Evolutionary conservation across 306 rosid species (phyloP).

Genomic region (Inga laurina): DNA sequence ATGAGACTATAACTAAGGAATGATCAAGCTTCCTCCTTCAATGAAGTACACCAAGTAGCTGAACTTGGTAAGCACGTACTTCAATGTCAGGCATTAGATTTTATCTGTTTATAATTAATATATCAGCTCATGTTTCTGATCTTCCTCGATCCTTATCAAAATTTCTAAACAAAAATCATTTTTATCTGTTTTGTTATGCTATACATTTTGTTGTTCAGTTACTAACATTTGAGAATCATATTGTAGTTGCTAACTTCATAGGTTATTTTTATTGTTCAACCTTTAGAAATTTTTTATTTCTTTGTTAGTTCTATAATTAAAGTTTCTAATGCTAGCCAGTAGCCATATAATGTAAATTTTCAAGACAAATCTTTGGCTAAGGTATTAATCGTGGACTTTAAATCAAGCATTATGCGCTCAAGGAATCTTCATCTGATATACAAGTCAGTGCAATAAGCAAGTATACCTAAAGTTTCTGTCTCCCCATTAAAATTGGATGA

Average conservation of each 20-base stretch:
- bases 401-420: constrained; percentile 37
- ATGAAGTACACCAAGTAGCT: neutral
- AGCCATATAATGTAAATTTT: constrained; percentile 57
- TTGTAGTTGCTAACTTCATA: neutral
- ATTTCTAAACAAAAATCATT: too few species aligned
- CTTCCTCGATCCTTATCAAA: too few species aligned
- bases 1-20: neutral
- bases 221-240: neutral
- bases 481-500: constrained; percentile 77
- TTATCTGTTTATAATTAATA: too few species aligned
- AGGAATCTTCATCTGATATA: constrained; percentile 54
- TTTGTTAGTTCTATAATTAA: constrained; percentile 16
- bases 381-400: constrained; percentile 47
- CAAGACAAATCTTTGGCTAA: constrained; percentile 64
- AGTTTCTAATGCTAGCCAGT: constrained; percentile 32
- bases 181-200: neutral
- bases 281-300: constrained; percentile 13
- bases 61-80: too few species aligned
- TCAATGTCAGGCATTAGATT: too few species aligned
- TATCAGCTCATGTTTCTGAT: too few species aligned
- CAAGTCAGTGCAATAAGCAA: constrained; percentile 91
- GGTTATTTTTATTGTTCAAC: constrained; percentile 4
- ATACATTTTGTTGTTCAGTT: neutral
- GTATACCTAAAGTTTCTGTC: constrained; percentile 64
- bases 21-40: constrained; percentile 8